phyloP scores from a whole-genome alignment of 768 basidiomycete species.

The Roridomyces roridus region DNA sequence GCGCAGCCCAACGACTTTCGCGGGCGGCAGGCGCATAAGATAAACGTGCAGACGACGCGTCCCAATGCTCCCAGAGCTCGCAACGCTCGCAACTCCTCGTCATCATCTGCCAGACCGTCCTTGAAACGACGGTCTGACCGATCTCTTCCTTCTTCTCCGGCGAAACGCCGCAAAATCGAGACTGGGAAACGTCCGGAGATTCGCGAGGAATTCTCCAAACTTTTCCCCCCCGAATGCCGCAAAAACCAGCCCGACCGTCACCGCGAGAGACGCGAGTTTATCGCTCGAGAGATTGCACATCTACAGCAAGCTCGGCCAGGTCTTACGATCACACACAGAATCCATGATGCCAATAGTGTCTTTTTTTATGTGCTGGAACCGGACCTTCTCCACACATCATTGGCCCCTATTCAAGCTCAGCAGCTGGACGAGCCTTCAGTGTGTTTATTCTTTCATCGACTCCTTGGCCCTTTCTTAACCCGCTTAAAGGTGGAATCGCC shows the following conservation, averaged over 20 bases:
- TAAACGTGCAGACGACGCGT: background rate
- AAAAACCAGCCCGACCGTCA: conserved; percentile 8
- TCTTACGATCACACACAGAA: background rate
- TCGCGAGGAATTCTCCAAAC: conserved; percentile 7
- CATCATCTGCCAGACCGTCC: background rate
- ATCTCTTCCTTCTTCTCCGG: conserved; percentile 3
- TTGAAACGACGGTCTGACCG: conserved; percentile 16
- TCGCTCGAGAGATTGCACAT: conserved; percentile 10
- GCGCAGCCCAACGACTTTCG: conserved; percentile 20
- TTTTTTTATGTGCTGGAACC: conserved; percentile 3
- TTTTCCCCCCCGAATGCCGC: conserved; percentile 9
- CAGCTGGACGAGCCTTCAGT: conserved; percentile 6
- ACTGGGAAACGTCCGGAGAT: conserved; percentile 1
- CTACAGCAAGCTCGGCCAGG: conserved; percentile 13
- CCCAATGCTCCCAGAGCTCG: background rate
- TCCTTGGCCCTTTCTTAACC: background rate
- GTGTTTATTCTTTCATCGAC: background rate
- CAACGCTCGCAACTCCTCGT: too few relatives aligned
- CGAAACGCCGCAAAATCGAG: conserved; percentile 17
- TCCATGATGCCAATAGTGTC: background rate
- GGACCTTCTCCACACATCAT: conserved; percentile 14
- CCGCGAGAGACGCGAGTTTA: conserved; percentile 4
- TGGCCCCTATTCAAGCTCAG: conserved; percentile 8
- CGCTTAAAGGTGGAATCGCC: conserved; percentile 11
- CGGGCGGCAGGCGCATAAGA: background rate